Evolutionary conservation across 2,329 filamentous ascomycete species (phyloP).

Genomic region (Aspergillus aculeatinus): DNA sequence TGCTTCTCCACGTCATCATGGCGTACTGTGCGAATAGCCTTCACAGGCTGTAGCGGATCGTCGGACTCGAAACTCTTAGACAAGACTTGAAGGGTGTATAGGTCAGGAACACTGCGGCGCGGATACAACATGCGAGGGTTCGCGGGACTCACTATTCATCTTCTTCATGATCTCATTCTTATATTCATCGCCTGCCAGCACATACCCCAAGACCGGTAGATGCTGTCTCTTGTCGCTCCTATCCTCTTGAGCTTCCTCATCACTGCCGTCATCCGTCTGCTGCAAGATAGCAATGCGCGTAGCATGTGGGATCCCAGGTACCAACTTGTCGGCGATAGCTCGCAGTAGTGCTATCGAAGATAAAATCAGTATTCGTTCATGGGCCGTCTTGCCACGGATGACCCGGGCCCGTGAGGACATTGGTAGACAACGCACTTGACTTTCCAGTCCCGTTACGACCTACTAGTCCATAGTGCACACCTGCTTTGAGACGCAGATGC

Average conservation of each 20-base stretch:
- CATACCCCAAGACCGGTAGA: conserved; percentile 63
- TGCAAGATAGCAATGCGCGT: conserved; percentile 68
- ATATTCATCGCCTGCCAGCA: conserved; percentile 55
- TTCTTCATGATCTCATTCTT: conserved; percentile 60
- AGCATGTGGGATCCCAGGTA: conserved; percentile 70
- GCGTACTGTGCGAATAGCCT: conserved; percentile 60
- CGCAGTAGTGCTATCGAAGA: conserved; percentile 63
- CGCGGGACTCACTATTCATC: conserved; percentile 53
- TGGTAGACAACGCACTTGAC: conserved; percentile 56
- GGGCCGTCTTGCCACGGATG: neutral
- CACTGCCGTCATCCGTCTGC: conserved; percentile 53
- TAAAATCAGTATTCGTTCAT: neutral
- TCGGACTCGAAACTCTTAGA: conserved; percentile 59
- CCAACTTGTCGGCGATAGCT: conserved; percentile 74
- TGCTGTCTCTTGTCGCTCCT: conserved; percentile 13
- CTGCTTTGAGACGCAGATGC: conserved; percentile 69
- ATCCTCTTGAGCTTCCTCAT: conserved; percentile 4
- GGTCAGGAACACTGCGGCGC: neutral
- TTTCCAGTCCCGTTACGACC: conserved; percentile 83
- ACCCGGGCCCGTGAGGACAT: too few relatives aligned
- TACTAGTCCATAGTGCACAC: conserved; percentile 72
- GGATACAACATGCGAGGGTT: neutral
- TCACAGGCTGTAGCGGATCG: conserved; percentile 59
- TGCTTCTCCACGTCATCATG: conserved; percentile 62
- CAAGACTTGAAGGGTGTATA: conserved; percentile 45